Percentiles rank a stretch among this genome's conserved stretches.
Evolutionary conservation across 768 basidiomycete species (phyloP).

Genomic region (Amanita pallidorosea): DNA sequence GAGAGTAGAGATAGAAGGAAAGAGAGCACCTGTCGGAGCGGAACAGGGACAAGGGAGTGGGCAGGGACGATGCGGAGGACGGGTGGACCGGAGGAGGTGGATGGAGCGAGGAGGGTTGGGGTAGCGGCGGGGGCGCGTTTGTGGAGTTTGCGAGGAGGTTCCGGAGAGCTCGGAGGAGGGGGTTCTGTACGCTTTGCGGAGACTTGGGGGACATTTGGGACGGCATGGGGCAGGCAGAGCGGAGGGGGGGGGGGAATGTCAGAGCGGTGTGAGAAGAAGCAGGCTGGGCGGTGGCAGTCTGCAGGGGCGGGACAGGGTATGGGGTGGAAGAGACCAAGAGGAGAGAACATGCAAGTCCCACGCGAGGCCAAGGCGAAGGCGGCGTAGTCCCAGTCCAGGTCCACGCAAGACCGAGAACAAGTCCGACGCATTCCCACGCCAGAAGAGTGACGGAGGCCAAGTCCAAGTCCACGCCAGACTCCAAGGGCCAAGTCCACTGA

Average conservation of each 20-base stretch:
- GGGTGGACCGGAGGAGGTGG: conserved; percentile 41
- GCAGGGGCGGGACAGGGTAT: conserved; percentile 40
- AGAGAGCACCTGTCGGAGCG: conserved; percentile 45
- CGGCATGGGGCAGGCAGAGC: conserved; percentile 25
- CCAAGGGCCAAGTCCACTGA: too few relatives aligned
- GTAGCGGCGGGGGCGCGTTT: conserved; percentile 33
- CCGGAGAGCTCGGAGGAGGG: conserved; percentile 21
- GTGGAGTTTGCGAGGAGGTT: conserved; percentile 59
- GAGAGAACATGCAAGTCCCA: conserved; percentile 46
- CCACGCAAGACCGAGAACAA: too few relatives aligned
- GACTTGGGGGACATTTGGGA: conserved; percentile 11
- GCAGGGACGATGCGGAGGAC: conserved; percentile 56
- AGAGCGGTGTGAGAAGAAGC: conserved; percentile 56
- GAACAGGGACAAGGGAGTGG: conserved; percentile 59
- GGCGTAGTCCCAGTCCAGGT: too few relatives aligned
- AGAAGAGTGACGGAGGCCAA: too few relatives aligned
- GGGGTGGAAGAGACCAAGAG: conserved; percentile 43
- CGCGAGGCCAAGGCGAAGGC: too few relatives aligned
- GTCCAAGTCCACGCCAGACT: too few relatives aligned
- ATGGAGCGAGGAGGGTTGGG: conserved; percentile 29
- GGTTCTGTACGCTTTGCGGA: conserved; percentile 44
- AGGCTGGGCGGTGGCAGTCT: conserved; percentile 26
- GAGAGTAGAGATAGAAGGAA: conserved; percentile 5
- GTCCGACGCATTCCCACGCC: too few relatives aligned
- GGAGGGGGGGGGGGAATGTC: conserved; percentile 23